A percentile compares a stretch with the other conserved stretches of the same genome.
Conservation (phyloP, 2,329 filamentous ascomycete species). For the Colletotrichum limetticola region DNA sequence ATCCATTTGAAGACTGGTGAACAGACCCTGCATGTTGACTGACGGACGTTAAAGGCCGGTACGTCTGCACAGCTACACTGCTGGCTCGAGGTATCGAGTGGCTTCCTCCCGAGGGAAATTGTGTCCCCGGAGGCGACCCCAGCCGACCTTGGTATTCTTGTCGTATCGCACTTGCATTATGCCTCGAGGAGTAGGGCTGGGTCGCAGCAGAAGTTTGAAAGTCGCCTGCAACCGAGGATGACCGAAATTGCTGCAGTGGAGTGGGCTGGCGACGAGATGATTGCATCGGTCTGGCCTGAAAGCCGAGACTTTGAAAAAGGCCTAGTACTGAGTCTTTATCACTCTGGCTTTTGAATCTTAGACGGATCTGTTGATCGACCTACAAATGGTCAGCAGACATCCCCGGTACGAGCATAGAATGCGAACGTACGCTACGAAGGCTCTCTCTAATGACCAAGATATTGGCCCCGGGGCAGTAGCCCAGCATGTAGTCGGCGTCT, state of each 20-base stretch:
- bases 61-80: not conserved
- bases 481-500: not conserved
- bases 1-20: not conserved
- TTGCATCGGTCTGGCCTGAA: not conserved
- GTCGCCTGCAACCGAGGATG: not conserved
- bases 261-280: not conserved
- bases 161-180: not conserved
- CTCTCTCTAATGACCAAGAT: not conserved
- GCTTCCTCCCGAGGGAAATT: not conserved
- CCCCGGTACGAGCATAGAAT: not conserved
- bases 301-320: not conserved
- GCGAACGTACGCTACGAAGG: not conserved
- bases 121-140: not conserved
- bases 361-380: not conserved
- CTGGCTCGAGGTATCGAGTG: not conserved
- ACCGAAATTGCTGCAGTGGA: not conserved
- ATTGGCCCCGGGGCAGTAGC: not conserved
- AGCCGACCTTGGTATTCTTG: not conserved
- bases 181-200: not conserved
- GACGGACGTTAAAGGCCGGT: not conserved
- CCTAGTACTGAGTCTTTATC: not conserved
- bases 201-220: not conserved
- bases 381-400: not conserved
- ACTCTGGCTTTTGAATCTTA: conserved; percentile 9
- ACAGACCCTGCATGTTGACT: not conserved